Conservation (phyloP, 495 filamentous ascomycete genomes). For the Xylaria nigripes region DNA sequence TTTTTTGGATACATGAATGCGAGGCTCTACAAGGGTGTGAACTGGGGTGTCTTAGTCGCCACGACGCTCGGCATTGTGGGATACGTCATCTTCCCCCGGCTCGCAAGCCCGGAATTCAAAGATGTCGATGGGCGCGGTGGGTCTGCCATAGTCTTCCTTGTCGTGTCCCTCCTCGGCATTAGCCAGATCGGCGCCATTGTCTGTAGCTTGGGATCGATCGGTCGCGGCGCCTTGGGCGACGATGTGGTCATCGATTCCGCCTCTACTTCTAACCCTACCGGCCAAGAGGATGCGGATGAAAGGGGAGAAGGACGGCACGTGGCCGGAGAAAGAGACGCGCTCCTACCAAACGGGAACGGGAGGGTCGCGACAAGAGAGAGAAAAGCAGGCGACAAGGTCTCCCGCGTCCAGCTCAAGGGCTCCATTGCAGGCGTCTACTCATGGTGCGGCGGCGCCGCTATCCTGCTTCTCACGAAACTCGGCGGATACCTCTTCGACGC, state of each 20-base stretch:
- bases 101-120: slow-evolving; percentile 62
- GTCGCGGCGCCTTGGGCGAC: slow-evolving; percentile 62
- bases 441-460: slow-evolving; percentile 82
- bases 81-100: slow-evolving; percentile 61
- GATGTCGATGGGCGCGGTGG: slow-evolving; percentile 50
- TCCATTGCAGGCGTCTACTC: slow-evolving; percentile 91
- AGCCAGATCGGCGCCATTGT: slow-evolving; percentile 95
- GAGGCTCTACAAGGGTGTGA: slow-evolving; percentile 47
- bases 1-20: slow-evolving; percentile 75
- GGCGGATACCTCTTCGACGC: slow-evolving; percentile 81
- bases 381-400: slow-evolving; percentile 19
- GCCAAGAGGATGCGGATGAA: slow-evolving; percentile 22
- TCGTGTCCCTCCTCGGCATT: slow-evolving; percentile 71
- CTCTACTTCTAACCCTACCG: not conserved
- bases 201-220: slow-evolving; percentile 78
- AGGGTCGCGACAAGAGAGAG: not conserved
- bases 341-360: not conserved
- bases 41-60: slow-evolving; percentile 65
- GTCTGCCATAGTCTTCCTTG: slow-evolving; percentile 58
- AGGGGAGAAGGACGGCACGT: slow-evolving; percentile 7
- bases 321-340: slow-evolving; percentile 19
- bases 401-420: slow-evolving; percentile 64
- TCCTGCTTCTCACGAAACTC: slow-evolving; percentile 81
- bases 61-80: slow-evolving; percentile 64
- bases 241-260: slow-evolving; percentile 27